phyloP scores from a whole-genome alignment of 2,329 filamentous ascomycete genomes.

The Diplodia scrobiculata region DNA sequence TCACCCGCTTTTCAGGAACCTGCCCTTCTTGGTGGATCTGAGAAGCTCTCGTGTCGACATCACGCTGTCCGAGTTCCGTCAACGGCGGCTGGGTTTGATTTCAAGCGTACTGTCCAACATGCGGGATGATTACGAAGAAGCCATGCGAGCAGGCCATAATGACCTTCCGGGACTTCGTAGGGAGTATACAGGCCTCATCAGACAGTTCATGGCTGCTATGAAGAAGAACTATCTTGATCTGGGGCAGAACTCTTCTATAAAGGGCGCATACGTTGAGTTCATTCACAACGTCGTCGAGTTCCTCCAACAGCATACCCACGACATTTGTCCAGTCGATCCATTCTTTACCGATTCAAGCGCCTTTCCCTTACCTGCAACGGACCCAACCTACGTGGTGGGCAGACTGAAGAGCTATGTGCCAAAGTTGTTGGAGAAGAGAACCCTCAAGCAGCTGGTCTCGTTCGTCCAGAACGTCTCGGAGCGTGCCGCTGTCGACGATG shows the following conservation, averaged over 20 bases:
- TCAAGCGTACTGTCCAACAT: conserved; percentile 62
- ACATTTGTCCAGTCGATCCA: conserved; percentile 58
- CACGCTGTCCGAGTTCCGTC: conserved; percentile 55
- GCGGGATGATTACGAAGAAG: conserved; percentile 46
- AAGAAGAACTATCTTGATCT: conserved; percentile 62
- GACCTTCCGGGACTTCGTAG: conserved; percentile 43
- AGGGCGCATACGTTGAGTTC: conserved; percentile 62
- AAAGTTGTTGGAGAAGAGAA: conserved; percentile 53
- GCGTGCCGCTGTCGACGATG: conserved; percentile 59
- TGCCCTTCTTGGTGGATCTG: conserved; percentile 54
- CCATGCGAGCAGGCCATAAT: conserved; percentile 17
- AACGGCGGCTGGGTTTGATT: conserved; percentile 58
- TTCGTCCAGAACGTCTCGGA: conserved; percentile 64
- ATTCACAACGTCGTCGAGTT: conserved; percentile 62
- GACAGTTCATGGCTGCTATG: conserved; percentile 62
- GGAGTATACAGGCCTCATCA: conserved; percentile 56
- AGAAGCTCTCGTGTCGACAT: conserved; percentile 50
- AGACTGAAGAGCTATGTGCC: conserved; percentile 61
- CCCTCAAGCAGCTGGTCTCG: conserved; percentile 57
- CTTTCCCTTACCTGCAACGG: conserved; percentile 62
- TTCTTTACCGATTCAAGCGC: conserved; percentile 63
- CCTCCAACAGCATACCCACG: conserved; percentile 62
- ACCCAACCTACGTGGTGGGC: conserved; percentile 65
- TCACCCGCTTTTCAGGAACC: conserved; percentile 57
- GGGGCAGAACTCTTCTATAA: conserved; percentile 43